phyloP scores from a whole-genome alignment of 345 rosid genomes.

The Litchi chinensis region DNA sequence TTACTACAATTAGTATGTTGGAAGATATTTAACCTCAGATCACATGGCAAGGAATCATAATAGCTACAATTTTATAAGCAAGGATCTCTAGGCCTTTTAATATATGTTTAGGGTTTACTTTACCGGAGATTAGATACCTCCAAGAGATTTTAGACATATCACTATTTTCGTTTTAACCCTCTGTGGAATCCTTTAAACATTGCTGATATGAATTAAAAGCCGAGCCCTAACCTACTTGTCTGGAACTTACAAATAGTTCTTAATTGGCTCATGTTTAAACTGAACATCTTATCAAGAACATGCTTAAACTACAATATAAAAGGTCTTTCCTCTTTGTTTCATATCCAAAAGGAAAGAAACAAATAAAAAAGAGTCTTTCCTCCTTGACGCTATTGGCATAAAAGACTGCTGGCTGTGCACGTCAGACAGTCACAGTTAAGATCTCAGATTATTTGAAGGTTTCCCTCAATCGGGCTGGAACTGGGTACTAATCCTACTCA shows the following conservation, averaged over 20 bases:
- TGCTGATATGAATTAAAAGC: not conserved
- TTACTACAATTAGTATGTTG: not conserved
- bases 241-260: not conserved
- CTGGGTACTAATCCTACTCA: not conserved
- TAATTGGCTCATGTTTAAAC: not conserved
- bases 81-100: not conserved
- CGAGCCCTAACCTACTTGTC: not conserved
- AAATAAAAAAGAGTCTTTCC: not conserved
- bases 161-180: not conserved
- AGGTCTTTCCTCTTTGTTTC: not conserved
- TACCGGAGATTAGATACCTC: no score
- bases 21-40: not conserved
- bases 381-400: not conserved
- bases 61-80: not conserved
- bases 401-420: not conserved
- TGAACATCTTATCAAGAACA: not conserved
- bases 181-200: no score
- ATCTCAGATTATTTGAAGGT: not conserved
- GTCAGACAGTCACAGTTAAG: not conserved
- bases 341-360: not conserved
- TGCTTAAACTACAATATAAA: no score
- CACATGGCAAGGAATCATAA: not conserved
- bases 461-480: not conserved
- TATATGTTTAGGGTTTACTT: conserved; percentile 6
- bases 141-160: not conserved